Evolutionary conservation across 371 early-diverging fungal species (phyloP).

Genomic region (Vairimorpha necatrix): DNA sequence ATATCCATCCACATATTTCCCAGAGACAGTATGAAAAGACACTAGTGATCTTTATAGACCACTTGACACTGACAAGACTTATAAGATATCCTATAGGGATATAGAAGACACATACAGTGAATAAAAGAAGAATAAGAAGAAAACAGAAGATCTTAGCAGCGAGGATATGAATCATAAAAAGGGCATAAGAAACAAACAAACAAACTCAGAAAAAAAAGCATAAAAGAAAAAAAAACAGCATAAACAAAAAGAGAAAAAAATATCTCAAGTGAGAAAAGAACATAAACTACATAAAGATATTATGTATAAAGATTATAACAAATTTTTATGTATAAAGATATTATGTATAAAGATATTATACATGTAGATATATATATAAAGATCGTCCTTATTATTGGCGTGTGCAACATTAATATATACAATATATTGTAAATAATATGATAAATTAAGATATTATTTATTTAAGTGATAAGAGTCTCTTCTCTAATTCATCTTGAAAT

Average conservation of each 20-base stretch:
- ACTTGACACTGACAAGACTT: background rate
- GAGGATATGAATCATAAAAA: background rate
- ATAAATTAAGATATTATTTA: no score
- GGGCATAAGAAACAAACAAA: background rate
- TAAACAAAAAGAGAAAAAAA: background rate
- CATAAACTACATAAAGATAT: no score
- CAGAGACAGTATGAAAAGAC: constrained; percentile 21
- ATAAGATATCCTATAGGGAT: constrained; percentile 16
- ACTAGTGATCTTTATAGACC: constrained; percentile 17
- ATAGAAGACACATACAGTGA: background rate
- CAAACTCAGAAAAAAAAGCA: background rate
- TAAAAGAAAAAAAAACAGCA: background rate
- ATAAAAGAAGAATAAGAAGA: background rate
- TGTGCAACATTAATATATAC: no score
- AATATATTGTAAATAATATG: no score
- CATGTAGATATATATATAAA: no score
- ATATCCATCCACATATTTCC: constrained; percentile 12
- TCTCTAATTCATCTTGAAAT: constrained; percentile 44
- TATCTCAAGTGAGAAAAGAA: no score
- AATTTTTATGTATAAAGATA: no score
- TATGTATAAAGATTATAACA: no score
- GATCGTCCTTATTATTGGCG: no score
- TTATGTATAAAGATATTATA: no score
- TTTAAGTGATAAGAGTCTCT: constrained; percentile 48
- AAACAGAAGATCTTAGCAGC: background rate